A percentile compares a stretch with the other conserved stretches of the same genome.
These are phyloP conservation scores for Endocalyx cinctus DNA, from an alignment of 2,329 filamentous ascomycete species.

Conservation along the genomic window DNA sequence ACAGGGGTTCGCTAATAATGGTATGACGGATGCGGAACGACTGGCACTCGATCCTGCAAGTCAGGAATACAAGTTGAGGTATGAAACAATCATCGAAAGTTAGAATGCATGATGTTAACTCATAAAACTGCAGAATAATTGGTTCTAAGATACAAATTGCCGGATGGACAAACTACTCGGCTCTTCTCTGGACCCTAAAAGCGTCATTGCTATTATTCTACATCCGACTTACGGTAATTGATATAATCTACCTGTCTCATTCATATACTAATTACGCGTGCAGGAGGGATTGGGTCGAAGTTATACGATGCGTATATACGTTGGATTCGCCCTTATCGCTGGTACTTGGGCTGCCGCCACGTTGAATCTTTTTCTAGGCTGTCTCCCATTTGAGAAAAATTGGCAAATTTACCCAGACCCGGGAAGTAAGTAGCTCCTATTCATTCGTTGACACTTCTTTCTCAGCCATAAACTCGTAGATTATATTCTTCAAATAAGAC, in stretches of 20 bases:
- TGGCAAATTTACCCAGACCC: conserved; percentile 53
- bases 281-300: conserved; percentile 33
- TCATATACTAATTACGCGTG: not conserved
- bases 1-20: conserved; percentile 47
- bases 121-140: conserved; percentile 28
- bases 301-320: conserved; percentile 36
- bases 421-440: conserved; percentile 33
- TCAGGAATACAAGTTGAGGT: conserved; percentile 34
- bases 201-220: conserved; percentile 51
- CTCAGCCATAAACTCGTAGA: conserved; percentile 8
- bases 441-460: conserved; percentile 2
- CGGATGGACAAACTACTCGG: conserved; percentile 50
- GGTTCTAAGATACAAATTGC: conserved; percentile 49
- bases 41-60: conserved; percentile 33
- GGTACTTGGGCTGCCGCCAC: conserved; percentile 41
- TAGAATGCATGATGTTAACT: conserved; percentile 1
- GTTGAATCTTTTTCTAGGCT: conserved; percentile 41
- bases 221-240: conserved; percentile 38
- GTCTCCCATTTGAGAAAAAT: conserved; percentile 42
- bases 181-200: conserved; percentile 48
- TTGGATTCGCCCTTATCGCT: conserved; percentile 41
- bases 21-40: conserved; percentile 46
- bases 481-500: too few relatives aligned
- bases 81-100: not conserved
- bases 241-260: not conserved